Evolutionary conservation across 441 rosid genomes (phyloP).

Genomic region (Arabidopsis lyrata): DNA sequence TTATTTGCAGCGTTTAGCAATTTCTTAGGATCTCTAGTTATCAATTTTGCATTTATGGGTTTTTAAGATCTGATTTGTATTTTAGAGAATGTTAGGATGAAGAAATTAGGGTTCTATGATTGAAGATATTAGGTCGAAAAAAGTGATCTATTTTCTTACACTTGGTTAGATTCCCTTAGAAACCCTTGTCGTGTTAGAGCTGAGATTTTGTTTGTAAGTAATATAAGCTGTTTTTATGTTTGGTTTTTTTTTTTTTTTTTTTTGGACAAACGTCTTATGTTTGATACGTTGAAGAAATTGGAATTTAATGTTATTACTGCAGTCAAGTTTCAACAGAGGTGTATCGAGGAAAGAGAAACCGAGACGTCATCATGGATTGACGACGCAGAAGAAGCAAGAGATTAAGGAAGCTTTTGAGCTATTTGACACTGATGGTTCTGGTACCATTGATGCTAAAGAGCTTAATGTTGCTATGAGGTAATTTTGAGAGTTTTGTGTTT

Average conservation of each 20-base stretch:
- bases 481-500: neutral
- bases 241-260: conserved; percentile 1
- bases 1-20: neutral
- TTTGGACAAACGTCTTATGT: no score
- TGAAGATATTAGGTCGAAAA: conserved; percentile 6
- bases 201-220: neutral
- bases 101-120: neutral
- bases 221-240: conserved; percentile 1
- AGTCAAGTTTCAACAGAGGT: conserved; percentile 67
- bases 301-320: neutral
- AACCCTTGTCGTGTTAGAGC: neutral
- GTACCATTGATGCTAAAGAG: conserved; percentile 98
- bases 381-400: conserved; percentile 76
- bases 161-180: neutral
- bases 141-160: neutral
- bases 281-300: no score
- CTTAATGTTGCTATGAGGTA: conserved; percentile 98
- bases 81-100: neutral
- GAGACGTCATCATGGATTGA: conserved; percentile 73
- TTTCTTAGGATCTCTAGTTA: neutral
- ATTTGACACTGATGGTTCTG: conserved; percentile 97
- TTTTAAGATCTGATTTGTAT: conserved; percentile 28
- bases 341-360: conserved; percentile 69
- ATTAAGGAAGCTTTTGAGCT: conserved; percentile 95
- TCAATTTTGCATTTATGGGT: neutral